phyloP scores from a whole-genome alignment of 306 rosid species.

The Acacia confusa region DNA sequence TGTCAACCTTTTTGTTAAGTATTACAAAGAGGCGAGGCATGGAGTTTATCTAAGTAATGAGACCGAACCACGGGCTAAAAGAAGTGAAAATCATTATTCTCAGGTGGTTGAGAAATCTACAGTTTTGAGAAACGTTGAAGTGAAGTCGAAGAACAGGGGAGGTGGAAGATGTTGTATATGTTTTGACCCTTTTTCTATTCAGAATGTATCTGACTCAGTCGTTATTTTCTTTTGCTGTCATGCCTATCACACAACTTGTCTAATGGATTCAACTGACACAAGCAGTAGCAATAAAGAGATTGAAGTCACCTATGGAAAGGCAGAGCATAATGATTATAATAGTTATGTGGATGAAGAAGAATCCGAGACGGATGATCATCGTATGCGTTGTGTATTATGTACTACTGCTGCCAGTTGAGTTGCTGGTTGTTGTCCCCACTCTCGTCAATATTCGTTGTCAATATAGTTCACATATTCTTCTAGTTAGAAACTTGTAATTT shows the following conservation, averaged over 20 bases:
- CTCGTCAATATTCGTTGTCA: constrained; percentile 17
- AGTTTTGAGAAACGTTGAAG: constrained; percentile 49
- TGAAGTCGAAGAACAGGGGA: constrained; percentile 83
- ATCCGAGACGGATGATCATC: constrained; percentile 43
- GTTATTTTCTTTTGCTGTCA: constrained; percentile 78
- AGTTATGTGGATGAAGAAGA: constrained; percentile 54
- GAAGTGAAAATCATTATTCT: constrained; percentile 49
- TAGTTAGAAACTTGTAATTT: background rate
- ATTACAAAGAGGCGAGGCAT: constrained; percentile 87
- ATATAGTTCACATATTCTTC: background rate
- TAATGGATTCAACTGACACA: constrained; percentile 69
- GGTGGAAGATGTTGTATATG: constrained; percentile 98
- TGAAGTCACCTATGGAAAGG: constrained; percentile 39
- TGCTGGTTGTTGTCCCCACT: background rate
- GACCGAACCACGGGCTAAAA: constrained; percentile 61
- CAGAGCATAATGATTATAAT: constrained; percentile 42
- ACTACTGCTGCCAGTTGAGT: constrained; percentile 85
- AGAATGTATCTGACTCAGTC: constrained; percentile 58
- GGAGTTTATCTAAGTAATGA: constrained; percentile 78
- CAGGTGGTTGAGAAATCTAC: constrained; percentile 55
- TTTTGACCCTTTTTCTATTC: constrained; percentile 87
- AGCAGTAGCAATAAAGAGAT: constrained; percentile 34
- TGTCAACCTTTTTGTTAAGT: constrained; percentile 82
- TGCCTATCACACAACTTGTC: constrained; percentile 66
- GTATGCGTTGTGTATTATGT: constrained; percentile 93